A percentile compares a stretch with the other conserved stretches of the same genome.
Conservation (phyloP, 2,329 filamentous ascomycete species). For the Cercospora nicotianae region DNA sequence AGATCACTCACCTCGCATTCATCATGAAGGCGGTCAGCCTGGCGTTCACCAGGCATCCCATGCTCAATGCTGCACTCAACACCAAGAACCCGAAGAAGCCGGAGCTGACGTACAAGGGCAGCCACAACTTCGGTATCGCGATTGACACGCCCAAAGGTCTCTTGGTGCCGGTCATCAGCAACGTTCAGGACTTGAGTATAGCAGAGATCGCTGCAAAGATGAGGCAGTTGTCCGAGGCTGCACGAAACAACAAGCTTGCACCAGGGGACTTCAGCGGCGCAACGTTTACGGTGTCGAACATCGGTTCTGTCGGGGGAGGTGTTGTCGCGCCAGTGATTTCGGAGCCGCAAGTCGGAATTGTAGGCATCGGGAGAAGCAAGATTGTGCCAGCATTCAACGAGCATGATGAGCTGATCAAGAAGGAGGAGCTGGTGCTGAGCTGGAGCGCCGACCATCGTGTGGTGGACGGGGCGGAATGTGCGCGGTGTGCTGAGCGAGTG, state of each 20-base stretch:
- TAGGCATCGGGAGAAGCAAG: conserved; percentile 81
- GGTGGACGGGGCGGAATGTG: conserved; percentile 92
- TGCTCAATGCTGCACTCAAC: conserved; percentile 86
- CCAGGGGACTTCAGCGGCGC: conserved; percentile 76
- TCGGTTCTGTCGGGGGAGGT: conserved; percentile 90
- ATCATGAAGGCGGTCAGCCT: conserved; percentile 93
- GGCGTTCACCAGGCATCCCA: conserved; percentile 75
- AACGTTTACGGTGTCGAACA: conserved; percentile 95
- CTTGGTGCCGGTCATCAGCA: conserved; percentile 85
- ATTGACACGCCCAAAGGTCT: conserved; percentile 91
- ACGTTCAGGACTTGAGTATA: conserved; percentile 76
- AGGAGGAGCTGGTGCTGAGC: conserved; percentile 84
- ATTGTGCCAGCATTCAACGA: conserved; percentile 74
- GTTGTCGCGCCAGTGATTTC: conserved; percentile 91
- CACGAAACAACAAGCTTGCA: conserved; percentile 70
- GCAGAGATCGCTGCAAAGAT: conserved; percentile 76
- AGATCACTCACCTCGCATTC: conserved; percentile 89
- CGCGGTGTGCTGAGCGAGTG: conserved; percentile 81
- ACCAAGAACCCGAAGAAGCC: conserved; percentile 64
- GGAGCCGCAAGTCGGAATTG: conserved; percentile 84
- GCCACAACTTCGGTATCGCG: conserved; percentile 93
- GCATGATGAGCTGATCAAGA: conserved; percentile 62
- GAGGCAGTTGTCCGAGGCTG: conserved; percentile 68
- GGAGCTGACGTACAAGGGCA: conserved; percentile 71
- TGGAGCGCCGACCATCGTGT: conserved; percentile 96